phyloP scores from a whole-genome alignment of 495 filamentous ascomycete species.

The Aspergillus steynii region DNA sequence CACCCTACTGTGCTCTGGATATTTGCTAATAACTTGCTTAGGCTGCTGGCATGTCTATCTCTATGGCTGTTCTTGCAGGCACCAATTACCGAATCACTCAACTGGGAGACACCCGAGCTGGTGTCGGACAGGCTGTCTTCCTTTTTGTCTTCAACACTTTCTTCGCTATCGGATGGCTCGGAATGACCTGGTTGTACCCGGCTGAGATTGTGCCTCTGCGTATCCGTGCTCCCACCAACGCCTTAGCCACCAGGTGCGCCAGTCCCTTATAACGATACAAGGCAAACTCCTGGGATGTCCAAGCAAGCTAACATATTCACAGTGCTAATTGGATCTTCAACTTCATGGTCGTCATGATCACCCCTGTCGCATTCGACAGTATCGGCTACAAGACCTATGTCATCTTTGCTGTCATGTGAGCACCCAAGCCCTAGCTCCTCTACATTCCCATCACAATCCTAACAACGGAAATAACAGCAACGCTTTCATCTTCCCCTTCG shows the following conservation, averaged over 20 bases:
- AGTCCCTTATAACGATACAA: constrained; percentile 16
- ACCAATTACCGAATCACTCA: constrained; percentile 37
- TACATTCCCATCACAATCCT: neutral
- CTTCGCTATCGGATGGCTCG: constrained; percentile 76
- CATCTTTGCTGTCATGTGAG: constrained; percentile 73
- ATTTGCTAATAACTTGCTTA: constrained; percentile 49
- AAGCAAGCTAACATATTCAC: neutral
- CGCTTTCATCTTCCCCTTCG: constrained; percentile 65
- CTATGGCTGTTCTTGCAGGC: constrained; percentile 64
- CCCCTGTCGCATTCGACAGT: constrained; percentile 64
- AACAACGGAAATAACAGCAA: constrained; percentile 48
- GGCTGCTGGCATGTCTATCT: constrained; percentile 66
- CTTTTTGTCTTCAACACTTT: constrained; percentile 76
- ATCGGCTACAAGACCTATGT: constrained; percentile 76
- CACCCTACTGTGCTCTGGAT: constrained; percentile 20
- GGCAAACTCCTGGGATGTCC: constrained; percentile 31
- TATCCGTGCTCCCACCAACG: constrained; percentile 73
- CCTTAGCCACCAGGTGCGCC: constrained; percentile 59
- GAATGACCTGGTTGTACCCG: constrained; percentile 76
- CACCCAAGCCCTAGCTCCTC: neutral
- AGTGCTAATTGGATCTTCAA: constrained; percentile 46
- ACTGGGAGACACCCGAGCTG: constrained; percentile 35
- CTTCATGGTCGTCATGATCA: constrained; percentile 69
- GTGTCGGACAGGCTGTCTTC: constrained; percentile 57
- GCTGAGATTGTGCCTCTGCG: constrained; percentile 71